phyloP scores from a whole-genome alignment of 352 stramenopile species.

The Pythium phragmitis region DNA sequence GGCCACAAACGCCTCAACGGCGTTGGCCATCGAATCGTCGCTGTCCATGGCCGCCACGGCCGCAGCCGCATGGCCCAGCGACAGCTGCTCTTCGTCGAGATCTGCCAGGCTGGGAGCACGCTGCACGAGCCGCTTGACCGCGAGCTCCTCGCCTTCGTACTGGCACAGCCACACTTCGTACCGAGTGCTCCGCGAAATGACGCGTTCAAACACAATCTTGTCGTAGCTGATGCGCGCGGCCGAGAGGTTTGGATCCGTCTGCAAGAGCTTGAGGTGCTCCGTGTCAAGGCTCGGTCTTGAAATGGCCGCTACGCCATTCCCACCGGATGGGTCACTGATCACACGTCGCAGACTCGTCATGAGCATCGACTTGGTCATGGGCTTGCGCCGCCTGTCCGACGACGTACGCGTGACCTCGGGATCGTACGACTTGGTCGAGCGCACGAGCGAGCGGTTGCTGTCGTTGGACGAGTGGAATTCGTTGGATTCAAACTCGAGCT shows the following conservation, averaged over 20 bases:
- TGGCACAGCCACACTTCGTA: constrained; percentile 52
- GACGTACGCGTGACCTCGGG: constrained; percentile 9
- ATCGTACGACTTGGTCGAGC: constrained; percentile 15
- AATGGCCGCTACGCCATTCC: background rate
- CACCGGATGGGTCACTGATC: constrained; percentile 24
- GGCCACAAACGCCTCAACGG: constrained; percentile 33
- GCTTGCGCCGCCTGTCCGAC: constrained; percentile 18
- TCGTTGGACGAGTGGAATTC: constrained; percentile 26
- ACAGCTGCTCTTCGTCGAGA: constrained; percentile 19
- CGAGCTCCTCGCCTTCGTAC: constrained; percentile 40
- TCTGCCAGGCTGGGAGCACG: constrained; percentile 23
- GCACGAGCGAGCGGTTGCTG: constrained; percentile 13
- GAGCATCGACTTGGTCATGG: constrained; percentile 19
- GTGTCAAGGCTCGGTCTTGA: constrained; percentile 26
- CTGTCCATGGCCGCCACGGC: constrained; percentile 20
- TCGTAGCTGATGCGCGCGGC: constrained; percentile 28
- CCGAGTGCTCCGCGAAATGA: constrained; percentile 24
- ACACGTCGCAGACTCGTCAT: constrained; percentile 25
- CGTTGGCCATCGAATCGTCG: constrained; percentile 16
- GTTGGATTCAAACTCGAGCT: constrained; percentile 18
- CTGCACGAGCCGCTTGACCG: constrained; percentile 42
- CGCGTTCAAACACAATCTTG: constrained; percentile 32
- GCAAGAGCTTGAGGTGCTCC: constrained; percentile 29
- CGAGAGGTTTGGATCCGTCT: constrained; percentile 30
- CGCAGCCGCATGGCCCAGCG: constrained; percentile 6